These are phyloP conservation scores for Aspergillus campestris DNA, from an alignment of 495 filamentous ascomycete species.

Conservation along the genomic window DNA sequence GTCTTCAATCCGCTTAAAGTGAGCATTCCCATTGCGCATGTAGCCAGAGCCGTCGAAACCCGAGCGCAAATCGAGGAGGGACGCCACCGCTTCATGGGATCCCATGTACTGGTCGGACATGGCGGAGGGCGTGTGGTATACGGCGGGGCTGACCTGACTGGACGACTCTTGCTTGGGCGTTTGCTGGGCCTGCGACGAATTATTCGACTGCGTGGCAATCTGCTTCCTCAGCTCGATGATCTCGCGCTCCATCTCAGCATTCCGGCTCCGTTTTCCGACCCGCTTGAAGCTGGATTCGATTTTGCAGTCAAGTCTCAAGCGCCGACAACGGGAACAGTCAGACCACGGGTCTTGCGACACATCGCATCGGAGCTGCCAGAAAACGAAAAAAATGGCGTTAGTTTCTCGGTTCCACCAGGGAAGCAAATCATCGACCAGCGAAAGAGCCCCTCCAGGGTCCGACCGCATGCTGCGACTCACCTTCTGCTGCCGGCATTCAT, in stretches of 20 bases:
- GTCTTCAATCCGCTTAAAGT: constrained; percentile 55
- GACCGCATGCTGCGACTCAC: constrained; percentile 32
- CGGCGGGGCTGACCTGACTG: constrained; percentile 37
- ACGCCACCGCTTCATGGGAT: constrained; percentile 77
- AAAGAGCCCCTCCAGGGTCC: constrained; percentile 2
- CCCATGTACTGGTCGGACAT: constrained; percentile 60
- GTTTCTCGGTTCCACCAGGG: no score
- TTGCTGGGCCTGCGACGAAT: constrained; percentile 41
- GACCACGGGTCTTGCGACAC: constrained; percentile 79
- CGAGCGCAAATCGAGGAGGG: constrained; percentile 63
- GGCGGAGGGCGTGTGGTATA: constrained; percentile 37
- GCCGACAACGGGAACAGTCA: constrained; percentile 74
- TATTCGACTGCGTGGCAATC: constrained; percentile 46
- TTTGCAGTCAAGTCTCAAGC: constrained; percentile 78
- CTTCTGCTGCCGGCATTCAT: constrained; percentile 95
- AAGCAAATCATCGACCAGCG: not conserved
- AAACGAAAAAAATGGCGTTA: no score
- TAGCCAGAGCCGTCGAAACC: constrained; percentile 43
- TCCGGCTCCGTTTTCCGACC: constrained; percentile 79
- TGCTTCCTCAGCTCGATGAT: constrained; percentile 57
- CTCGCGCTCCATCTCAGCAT: constrained; percentile 81
- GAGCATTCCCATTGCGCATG: constrained; percentile 35
- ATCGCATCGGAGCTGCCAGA: constrained; percentile 71
- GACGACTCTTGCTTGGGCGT: constrained; percentile 43
- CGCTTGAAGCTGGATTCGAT: constrained; percentile 94